Conservation (phyloP, 2,329 filamentous ascomycete genomes). For the Aspergillus sp. region DNA sequence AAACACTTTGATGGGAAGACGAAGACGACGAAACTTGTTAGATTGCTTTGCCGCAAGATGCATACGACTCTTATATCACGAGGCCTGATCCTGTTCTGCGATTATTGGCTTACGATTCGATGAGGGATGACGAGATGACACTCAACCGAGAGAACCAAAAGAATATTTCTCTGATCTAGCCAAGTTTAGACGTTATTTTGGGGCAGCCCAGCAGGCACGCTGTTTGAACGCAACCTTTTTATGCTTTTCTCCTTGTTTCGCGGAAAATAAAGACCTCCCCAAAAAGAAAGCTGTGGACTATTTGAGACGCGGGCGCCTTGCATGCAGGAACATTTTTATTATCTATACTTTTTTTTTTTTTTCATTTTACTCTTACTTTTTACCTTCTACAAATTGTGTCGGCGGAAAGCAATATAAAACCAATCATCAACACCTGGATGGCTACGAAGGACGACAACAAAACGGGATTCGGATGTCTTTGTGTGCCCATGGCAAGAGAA, state of each 20-base stretch:
- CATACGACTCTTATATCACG: conserved; percentile 46
- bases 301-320: conserved; percentile 29
- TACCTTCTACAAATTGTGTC: conserved; percentile 20
- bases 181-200: conserved; percentile 46
- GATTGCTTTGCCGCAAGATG: conserved; percentile 44
- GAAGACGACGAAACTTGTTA: conserved; percentile 38
- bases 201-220: conserved; percentile 41
- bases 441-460: conserved; percentile 39
- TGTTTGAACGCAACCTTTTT: conserved; percentile 32
- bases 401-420: conserved; percentile 25
- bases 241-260: conserved; percentile 27
- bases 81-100: conserved; percentile 40
- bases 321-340: conserved; percentile 26
- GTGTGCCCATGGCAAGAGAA: conserved; percentile 32
- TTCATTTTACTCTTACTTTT: conserved; percentile 8
- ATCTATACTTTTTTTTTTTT: conserved; percentile 15
- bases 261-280: conserved; percentile 30
- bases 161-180: conserved; percentile 43
- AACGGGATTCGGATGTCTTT: conserved; percentile 33
- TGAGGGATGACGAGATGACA: conserved; percentile 51
- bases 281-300: conserved; percentile 29
- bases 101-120: conserved; percentile 50
- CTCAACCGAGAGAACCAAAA: conserved; percentile 42
- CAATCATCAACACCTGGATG: conserved; percentile 29
- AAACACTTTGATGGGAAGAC: conserved; percentile 41